These are phyloP conservation scores for Paramecium bursaria DNA, from an alignment of 73 alveolate genomes.

Conservation along the genomic window DNA sequence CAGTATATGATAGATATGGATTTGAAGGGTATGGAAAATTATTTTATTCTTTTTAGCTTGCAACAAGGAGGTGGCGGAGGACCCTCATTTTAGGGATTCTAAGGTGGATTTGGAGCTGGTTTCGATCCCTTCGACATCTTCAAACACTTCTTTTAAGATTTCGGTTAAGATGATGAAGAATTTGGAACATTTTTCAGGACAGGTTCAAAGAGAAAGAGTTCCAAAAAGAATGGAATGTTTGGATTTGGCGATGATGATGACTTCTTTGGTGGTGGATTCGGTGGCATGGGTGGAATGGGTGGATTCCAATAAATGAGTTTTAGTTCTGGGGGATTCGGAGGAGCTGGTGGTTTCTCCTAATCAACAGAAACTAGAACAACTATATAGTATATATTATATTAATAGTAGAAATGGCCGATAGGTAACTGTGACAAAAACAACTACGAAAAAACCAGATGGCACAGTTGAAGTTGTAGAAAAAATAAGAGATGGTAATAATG, in stretches of 20 bases:
- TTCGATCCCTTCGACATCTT: slow-evolving; percentile 87
- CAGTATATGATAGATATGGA: slow-evolving; percentile 94
- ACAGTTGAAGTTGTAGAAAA: slow-evolving; percentile 43
- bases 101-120: slow-evolving; percentile 1
- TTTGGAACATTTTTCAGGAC: not conserved
- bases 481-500: slow-evolving; percentile 25
- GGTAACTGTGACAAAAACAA: slow-evolving; percentile 82
- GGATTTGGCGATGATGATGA: slow-evolving; percentile 80
- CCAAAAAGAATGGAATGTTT: slow-evolving; percentile 42
- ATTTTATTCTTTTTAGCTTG: not conserved
- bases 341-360: slow-evolving; percentile 72
- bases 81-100: slow-evolving; percentile 49
- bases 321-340: slow-evolving; percentile 70
- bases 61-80: slow-evolving; percentile 69
- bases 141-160: slow-evolving; percentile 83
- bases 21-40: slow-evolving; percentile 77
- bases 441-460: slow-evolving; percentile 80
- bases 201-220: slow-evolving; percentile 70
- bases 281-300: slow-evolving; percentile 76
- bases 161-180: slow-evolving; percentile 79
- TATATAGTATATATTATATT: slow-evolving; percentile 31
- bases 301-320: slow-evolving; percentile 59
- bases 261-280: slow-evolving; percentile 69
- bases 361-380: not conserved
- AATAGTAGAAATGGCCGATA: slow-evolving; percentile 77